Conservation (phyloP, 2,329 filamentous ascomycete species). For the Tolypocladium album region DNA sequence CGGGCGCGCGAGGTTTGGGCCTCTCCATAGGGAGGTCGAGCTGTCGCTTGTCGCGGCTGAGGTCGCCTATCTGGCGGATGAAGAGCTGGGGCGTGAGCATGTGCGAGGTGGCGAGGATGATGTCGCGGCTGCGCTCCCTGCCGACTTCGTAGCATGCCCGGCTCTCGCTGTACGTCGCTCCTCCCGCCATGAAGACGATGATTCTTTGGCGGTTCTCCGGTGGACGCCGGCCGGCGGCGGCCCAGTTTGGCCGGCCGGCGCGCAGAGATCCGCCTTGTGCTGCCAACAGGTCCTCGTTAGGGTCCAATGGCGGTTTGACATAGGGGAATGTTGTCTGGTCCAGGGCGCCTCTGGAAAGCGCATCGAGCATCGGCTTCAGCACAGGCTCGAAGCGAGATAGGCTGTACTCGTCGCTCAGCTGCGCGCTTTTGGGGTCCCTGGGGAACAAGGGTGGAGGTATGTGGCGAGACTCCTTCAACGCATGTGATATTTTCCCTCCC, state of each 20-base stretch:
- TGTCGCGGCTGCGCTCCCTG: slow-evolving; percentile 59
- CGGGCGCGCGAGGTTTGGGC: slow-evolving; percentile 71
- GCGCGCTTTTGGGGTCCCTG: slow-evolving; percentile 44
- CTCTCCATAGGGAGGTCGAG: slow-evolving; percentile 74
- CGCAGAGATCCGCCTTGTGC: slow-evolving; percentile 65
- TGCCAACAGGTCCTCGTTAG: slow-evolving; percentile 45
- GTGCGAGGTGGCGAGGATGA: slow-evolving; percentile 84
- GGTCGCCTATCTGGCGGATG: slow-evolving; percentile 69
- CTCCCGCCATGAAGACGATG: slow-evolving; percentile 90
- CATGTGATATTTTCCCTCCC: slow-evolving; percentile 59
- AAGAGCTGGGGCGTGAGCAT: slow-evolving; percentile 85
- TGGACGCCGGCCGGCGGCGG: slow-evolving; percentile 63
- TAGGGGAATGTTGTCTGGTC: slow-evolving; percentile 61
- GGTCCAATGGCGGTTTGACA: slow-evolving; percentile 57
- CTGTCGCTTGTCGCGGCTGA: slow-evolving; percentile 62
- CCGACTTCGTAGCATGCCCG: slow-evolving; percentile 83
- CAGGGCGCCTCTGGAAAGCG: slow-evolving; percentile 54
- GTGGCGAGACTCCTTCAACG: slow-evolving; percentile 66
- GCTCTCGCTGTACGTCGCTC: slow-evolving; percentile 86
- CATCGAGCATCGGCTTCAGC: slow-evolving; percentile 74
- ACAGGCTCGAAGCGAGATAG: slow-evolving; percentile 81
- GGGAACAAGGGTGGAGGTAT: slow-evolving; percentile 60
- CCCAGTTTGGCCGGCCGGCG: slow-evolving; percentile 91
- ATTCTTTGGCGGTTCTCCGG: slow-evolving; percentile 78
- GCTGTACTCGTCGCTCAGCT: slow-evolving; percentile 63